Evolutionary conservation across 1,284 basidiomycete genomes (phyloP), one percentile per base, ranked within the genome.

Genomic region (Leccinum subspadiceum): DNA sequence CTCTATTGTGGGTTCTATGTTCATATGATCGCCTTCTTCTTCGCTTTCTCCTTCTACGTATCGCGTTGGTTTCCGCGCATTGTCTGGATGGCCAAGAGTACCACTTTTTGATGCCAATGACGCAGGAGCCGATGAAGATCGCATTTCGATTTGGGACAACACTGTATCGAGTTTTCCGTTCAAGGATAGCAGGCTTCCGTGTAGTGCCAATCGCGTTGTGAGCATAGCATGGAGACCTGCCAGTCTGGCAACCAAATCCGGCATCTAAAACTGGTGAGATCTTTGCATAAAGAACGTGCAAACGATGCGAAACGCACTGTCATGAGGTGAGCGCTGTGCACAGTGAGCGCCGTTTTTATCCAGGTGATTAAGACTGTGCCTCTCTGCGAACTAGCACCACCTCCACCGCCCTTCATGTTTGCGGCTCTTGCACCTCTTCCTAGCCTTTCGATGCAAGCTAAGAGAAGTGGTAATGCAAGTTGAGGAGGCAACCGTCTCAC

Each of bases 251-350:
- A 95, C 89, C 5, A 96, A 80, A 69, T 93, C 90, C 12, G 93
- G 94, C 72, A 95, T 87, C 91, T 94, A 60, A 7, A 61, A 75
- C 54, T 68, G 67, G 60, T 64, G 60, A 71, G 66, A 58, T 65
- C 64, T 58, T 57, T 12, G 46, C 59, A 62, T 17, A 39, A 51
- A 24, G 12, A 26, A 48, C 13, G 26, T 20, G 20, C 13, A 37
- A 44, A 60, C 15, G 29, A 49, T 56, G 55, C 53, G 20, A 13
- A 53, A 82, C 88, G 68, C 67, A 95, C 94, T 49, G 95, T 96
- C 89, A 99, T 93, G 57, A 99, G 83, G 76, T 98, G 92, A 1
- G 90, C 91, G 60, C 94, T 92, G 73, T 98, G 95, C 48, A 94
- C 84, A 29, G 90, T 83, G 58, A 99, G 78, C 3, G 94, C 92